Evolutionary conservation across 345 rosid species (phyloP), one percentile per base, ranked within the genome.

Genomic region (Clarkia xantiana): DNA sequence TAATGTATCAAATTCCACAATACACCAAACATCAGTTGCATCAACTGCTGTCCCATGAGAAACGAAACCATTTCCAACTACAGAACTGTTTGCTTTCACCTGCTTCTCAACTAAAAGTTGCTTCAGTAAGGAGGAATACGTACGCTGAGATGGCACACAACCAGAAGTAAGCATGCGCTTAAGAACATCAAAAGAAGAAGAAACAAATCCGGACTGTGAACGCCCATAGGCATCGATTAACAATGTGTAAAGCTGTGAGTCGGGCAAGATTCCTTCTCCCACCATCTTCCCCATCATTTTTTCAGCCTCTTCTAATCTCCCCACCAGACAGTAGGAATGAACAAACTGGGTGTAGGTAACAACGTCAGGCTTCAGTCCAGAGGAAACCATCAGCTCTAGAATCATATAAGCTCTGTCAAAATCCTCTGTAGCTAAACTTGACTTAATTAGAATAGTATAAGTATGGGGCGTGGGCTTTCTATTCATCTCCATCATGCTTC

Each of bases 81-180:
- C 65, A 63, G 40, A 19, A 14, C 20, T 44, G 44, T 69, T 58
- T 52, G 68, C 72, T 47, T 62, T 67, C 50, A 55, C 64, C 58
- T 49, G 46, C 58, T 65, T 78, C 63, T 59, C 69, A 58, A 68
- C 65, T 50, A 52, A 46, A 7, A 82, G 69, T 71, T 78, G 74
- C 67, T 64, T 72, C 64, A 89, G 69, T 63, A 89, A 62, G 68
- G 73, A 61, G 45, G 76, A 56, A 69, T 78, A 85, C 1, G 90
- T 75, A 49, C 59, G 70, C 42, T 73, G 77, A 64, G 90, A 82
- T 64, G 97, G 95, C 62, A 82, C 82, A 54, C 84, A 82, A 38
- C 77, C 81, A 67, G 70, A 51, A 72, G 73, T 84, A 68, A 74
- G 52, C 95, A 89, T 89, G 46, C 74, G 60, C 69, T 78, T 85